Evolutionary conservation across 2,329 filamentous ascomycete genomes (phyloP).

Genomic region (Drechslerella dactyloides): DNA sequence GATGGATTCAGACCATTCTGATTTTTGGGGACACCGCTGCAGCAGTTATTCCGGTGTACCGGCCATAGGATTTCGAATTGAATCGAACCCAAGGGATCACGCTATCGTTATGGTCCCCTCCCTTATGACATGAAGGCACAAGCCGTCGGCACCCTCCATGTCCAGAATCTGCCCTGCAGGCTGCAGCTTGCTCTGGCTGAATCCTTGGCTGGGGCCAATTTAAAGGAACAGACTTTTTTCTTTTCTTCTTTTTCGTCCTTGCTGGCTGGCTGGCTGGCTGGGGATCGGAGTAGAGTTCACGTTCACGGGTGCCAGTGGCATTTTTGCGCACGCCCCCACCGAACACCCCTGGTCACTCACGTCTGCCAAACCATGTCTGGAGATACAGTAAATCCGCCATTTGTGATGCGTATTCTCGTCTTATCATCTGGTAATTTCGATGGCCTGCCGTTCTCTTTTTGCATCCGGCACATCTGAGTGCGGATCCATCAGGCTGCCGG

Average conservation of each 20-base stretch:
- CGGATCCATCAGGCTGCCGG: background rate
- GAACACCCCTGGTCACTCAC: background rate
- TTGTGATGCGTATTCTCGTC: background rate
- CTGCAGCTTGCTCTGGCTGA: background rate
- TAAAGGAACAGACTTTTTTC: no score
- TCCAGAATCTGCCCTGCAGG: constrained; percentile 3
- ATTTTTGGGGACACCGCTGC: no score
- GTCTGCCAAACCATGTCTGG: background rate
- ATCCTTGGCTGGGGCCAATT: no score
- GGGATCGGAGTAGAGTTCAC: no score
- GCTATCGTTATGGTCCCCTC: background rate
- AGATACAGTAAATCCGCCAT: background rate
- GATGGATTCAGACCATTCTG: no score
- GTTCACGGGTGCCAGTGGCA: no score
- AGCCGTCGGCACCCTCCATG: constrained; percentile 1
- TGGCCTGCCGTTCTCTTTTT: background rate
- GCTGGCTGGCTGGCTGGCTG: no score
- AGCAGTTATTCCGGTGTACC: background rate
- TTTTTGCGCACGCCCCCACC: no score
- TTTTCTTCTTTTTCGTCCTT: no score
- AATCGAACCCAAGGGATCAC: background rate
- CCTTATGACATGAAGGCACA: no score
- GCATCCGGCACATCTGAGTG: background rate
- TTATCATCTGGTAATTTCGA: background rate
- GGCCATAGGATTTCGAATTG: background rate